A percentile compares a stretch with the other conserved stretches of the same genome.
phyloP scores from a whole-genome alignment of 345 rosid genomes.

The Eucalyptus sp. region DNA sequence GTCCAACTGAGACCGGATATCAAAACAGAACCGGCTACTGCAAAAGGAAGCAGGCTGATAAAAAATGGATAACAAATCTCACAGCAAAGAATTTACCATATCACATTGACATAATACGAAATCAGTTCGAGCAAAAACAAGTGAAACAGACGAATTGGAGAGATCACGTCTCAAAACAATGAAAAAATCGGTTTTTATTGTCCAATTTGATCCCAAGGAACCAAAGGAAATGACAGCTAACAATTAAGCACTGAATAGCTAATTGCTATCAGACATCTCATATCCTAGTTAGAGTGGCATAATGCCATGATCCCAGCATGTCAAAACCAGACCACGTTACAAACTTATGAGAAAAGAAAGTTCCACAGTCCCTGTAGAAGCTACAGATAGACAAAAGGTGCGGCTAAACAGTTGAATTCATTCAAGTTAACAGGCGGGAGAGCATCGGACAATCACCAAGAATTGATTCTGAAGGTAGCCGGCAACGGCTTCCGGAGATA shows the following conservation, averaged over 20 bases:
- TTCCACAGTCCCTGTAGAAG: neutral
- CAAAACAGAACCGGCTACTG: constrained; percentile 83
- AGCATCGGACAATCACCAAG: constrained; percentile 28
- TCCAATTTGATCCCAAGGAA: neutral
- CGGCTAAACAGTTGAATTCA: neutral
- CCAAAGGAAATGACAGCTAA: neutral
- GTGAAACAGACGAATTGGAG: neutral
- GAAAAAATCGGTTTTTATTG: neutral
- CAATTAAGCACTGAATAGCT: neutral
- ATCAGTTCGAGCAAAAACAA: neutral
- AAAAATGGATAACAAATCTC: neutral
- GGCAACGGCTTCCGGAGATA: constrained; percentile 79
- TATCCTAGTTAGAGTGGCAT: neutral
- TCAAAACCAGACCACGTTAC: neutral
- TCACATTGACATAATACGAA: neutral
- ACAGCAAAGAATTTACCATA: neutral
- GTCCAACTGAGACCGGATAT: constrained; percentile 57
- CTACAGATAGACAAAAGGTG: neutral
- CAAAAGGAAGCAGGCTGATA: neutral
- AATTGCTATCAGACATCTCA: neutral
- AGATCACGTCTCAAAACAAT: neutral
- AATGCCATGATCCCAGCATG: neutral
- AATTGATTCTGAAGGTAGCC: constrained; percentile 92
- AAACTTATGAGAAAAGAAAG: neutral
- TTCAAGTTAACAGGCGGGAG: neutral